A percentile compares a stretch with the other conserved stretches of the same genome.
Conservation (phyloP, 169 alveolate species). For the Eimeria praecox region DNA sequence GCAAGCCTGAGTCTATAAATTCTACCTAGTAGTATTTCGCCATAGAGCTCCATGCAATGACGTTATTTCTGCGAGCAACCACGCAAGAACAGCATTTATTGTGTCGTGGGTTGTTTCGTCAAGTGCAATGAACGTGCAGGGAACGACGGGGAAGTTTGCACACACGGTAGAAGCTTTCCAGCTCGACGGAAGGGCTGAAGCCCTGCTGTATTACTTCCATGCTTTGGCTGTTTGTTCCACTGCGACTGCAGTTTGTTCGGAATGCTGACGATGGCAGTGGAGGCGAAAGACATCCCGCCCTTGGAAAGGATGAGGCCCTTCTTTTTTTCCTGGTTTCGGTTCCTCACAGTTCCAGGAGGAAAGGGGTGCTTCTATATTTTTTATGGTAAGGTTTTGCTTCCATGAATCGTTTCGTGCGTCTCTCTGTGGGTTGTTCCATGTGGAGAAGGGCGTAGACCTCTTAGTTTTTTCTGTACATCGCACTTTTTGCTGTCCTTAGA, state of each 20-base stretch:
- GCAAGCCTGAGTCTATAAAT: background rate
- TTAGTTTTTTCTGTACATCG: background rate
- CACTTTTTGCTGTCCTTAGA: background rate
- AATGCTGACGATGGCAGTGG: constrained; percentile 65
- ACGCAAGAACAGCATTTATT: too few species aligned
- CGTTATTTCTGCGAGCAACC: background rate
- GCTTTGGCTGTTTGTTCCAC: background rate
- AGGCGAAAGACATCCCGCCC: constrained; percentile 70
- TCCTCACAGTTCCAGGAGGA: constrained; percentile 82
- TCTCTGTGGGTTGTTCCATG: background rate
- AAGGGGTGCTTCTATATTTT: constrained; percentile 79
- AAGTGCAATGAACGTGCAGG: background rate
- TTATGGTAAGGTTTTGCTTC: constrained; percentile 57
- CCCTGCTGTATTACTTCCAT: background rate
- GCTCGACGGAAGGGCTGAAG: background rate
- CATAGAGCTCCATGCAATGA: background rate
- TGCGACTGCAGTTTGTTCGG: constrained; percentile 79
- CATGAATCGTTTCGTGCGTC: background rate
- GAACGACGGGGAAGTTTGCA: background rate
- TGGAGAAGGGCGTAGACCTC: background rate
- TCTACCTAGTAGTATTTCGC: background rate
- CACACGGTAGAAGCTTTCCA: background rate
- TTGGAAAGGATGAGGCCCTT: constrained; percentile 73
- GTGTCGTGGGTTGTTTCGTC: background rate
- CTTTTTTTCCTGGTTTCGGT: constrained; percentile 77